Evolutionary conservation across 2,329 filamentous ascomycete genomes (phyloP), one percentile per base, ranked within the genome.

Genomic region (Diaporthe sp.): DNA sequence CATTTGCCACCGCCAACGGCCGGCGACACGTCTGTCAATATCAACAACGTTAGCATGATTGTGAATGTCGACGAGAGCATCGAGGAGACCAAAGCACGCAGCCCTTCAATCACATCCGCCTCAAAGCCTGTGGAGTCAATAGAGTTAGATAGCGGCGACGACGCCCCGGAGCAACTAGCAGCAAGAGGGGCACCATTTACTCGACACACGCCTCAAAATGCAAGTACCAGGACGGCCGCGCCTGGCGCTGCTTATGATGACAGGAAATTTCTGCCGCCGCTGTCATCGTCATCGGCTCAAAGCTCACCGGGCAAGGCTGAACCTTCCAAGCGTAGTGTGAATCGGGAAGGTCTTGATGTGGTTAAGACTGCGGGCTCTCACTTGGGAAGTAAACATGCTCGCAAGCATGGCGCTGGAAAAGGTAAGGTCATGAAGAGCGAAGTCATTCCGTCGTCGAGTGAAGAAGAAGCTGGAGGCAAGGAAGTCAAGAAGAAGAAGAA

Each of bases 1-100:
- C 42, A 22, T 34, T 22, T 62, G 25, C 61, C 53, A 57, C 17
- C 17, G n/a, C 62, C 44, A 67, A 28, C 65, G 28, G 69, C 49
- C 28, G 71, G 28, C n/a, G 46, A 65, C 55, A 42, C 39, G 19
- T 8, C 34, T 22, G 25, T 7, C 34, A 59, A 73, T 34, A n/a
- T 70, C n/a, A 59, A 65, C n/a, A 75, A 70, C 42, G 31, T 25
- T 25, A 75, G 75, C 51, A 77, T 74, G 73, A 65, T 73, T 57
- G 75, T 75, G 22, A 74, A 76, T 25, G 34, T 69, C 19, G 61
- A 72, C 44, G 67, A 74, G 17, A 76, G 74, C 51, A 53, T 74
- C 13, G 74, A 76, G 31, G 31, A 46, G 9, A 19, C n/a, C n/a
- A 22, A 58, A 15, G 39, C 34, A 34, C n/a, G 28, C 17, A 53